Percentiles rank a stretch among this genome's conserved stretches.
phyloP scores from a whole-genome alignment of 1,139 yeast genomes.

The Yamadazyma friedrichii region DNA sequence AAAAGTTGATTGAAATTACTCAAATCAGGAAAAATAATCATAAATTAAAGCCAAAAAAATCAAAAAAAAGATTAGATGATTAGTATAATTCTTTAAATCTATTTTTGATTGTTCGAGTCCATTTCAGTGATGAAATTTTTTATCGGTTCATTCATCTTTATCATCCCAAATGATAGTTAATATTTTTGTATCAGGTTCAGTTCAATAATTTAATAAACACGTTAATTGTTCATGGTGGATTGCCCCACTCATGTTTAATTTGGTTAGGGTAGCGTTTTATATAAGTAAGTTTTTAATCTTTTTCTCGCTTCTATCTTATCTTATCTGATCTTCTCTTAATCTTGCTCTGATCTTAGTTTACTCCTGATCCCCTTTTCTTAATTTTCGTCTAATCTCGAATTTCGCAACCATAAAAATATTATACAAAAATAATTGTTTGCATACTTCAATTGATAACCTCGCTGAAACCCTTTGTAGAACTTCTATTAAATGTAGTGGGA shows the following conservation, averaged over 20 bases:
- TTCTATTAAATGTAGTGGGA: constrained; percentile 5
- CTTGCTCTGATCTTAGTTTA: too few species aligned
- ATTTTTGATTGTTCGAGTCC: neutral
- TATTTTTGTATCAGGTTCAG: too few species aligned
- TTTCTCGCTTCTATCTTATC: neutral
- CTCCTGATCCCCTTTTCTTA: too few species aligned
- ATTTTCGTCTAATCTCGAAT: too few species aligned
- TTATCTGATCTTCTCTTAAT: neutral
- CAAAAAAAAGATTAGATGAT: constrained; percentile 7
- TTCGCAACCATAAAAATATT: too few species aligned
- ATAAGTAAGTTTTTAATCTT: neutral
- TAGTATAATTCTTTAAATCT: neutral
- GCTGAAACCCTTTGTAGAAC: neutral
- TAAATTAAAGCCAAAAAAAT: constrained; percentile 11
- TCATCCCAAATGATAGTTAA: too few species aligned
- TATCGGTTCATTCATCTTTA: neutral
- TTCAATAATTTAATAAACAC: too few species aligned
- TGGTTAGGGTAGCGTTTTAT: constrained; percentile 7
- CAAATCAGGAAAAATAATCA: constrained; percentile 31
- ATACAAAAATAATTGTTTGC: too few species aligned
- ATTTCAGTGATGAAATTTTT: neutral
- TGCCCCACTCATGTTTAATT: constrained; percentile 4
- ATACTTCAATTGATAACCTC: too few species aligned
- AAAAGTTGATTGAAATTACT: constrained; percentile 35
- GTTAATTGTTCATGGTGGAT: constrained; percentile 6